Percentiles rank a stretch among this genome's conserved stretches.
Evolutionary conservation across 805 yeast species (phyloP).

Genomic region (Ogataea siamensis): DNA sequence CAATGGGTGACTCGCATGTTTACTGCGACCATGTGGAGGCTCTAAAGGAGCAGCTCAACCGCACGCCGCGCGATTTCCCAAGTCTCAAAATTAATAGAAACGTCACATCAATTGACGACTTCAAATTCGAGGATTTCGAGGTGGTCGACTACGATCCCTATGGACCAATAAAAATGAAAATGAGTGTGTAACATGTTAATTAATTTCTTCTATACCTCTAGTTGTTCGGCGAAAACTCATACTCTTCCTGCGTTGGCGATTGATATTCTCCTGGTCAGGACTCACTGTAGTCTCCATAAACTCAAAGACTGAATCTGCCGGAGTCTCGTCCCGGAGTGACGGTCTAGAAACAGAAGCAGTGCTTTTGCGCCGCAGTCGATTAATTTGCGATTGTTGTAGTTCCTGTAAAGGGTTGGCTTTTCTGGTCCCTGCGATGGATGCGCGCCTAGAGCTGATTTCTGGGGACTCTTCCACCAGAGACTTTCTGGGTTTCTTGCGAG

Average conservation of each 20-base stretch:
- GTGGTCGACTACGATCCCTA: constrained; percentile 79
- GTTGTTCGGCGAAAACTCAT: constrained; percentile 10
- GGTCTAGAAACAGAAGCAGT: constrained; percentile 6
- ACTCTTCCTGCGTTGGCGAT: constrained; percentile 13
- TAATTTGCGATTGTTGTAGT: constrained; percentile 11
- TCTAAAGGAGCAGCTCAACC: constrained; percentile 68
- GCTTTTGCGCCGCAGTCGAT: constrained; percentile 11
- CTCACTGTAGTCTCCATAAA: constrained; percentile 14
- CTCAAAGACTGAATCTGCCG: constrained; percentile 19
- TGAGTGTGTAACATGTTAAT: constrained; percentile 70
- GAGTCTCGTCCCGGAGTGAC: constrained; percentile 6
- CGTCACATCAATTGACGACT: constrained; percentile 77
- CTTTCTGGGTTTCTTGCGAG: constrained; percentile 67
- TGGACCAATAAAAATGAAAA: constrained; percentile 85
- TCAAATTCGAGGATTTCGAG: constrained; percentile 84
- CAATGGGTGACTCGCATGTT: constrained; percentile 96
- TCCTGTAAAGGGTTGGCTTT: constrained; percentile 12
- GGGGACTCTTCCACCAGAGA: constrained; percentile 29
- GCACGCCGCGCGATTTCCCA: constrained; percentile 82
- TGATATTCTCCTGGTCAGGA: constrained; percentile 18
- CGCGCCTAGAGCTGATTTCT: constrained; percentile 2
- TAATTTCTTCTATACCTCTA: constrained; percentile 10
- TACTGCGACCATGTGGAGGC: constrained; percentile 94
- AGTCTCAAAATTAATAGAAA: constrained; percentile 66
- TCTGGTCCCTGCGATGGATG: constrained; percentile 5